Conservation (phyloP, 352 stramenopile genomes). For the Blastocystis sp. region DNA sequence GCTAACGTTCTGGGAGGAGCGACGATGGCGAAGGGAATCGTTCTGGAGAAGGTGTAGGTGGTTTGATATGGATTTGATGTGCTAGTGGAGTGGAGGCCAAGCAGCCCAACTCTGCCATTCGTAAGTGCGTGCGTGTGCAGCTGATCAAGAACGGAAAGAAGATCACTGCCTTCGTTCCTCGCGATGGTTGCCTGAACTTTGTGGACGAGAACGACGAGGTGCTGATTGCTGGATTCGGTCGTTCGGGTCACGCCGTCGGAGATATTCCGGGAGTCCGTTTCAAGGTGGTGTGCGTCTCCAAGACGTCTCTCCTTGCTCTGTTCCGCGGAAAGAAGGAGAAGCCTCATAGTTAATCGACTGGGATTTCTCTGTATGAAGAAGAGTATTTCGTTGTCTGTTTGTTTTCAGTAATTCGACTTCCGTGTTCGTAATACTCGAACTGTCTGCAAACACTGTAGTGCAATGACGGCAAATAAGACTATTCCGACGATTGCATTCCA, state of each 20-base stretch:
- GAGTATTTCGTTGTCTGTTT: neutral
- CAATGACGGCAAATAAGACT: too few species aligned
- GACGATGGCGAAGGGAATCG: conserved; percentile 99
- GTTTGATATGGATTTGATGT: neutral
- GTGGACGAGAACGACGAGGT: conserved; percentile 86
- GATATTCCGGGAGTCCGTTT: conserved; percentile 99
- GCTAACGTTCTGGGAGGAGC: conserved; percentile 93
- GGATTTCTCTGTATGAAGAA: conserved; percentile 6
- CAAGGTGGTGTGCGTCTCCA: conserved; percentile 74
- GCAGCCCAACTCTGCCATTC: conserved; percentile 99
- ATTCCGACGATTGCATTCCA: conserved; percentile 30
- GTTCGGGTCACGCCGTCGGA: conserved; percentile 94
- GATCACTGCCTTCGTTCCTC: conserved; percentile 98
- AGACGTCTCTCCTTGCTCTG: conserved; percentile 75
- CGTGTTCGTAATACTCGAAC: neutral
- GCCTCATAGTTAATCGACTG: conserved; percentile 79
- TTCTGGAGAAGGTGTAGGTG: conserved; percentile 95
- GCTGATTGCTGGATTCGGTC: conserved; percentile 97
- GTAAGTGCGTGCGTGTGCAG: conserved; percentile 98
- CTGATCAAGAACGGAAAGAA: conserved; percentile 99
- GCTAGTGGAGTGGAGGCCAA: conserved; percentile 97
- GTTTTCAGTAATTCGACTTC: neutral
- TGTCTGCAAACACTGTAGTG: too few species aligned
- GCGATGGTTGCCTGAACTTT: conserved; percentile 99
- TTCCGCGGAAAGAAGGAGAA: conserved; percentile 99